Percentiles rank a stretch among this genome's conserved stretches.
These are phyloP conservation scores for Colletotrichum sp. DNA, from an alignment of 2,329 filamentous ascomycete species.

Conservation along the genomic window DNA sequence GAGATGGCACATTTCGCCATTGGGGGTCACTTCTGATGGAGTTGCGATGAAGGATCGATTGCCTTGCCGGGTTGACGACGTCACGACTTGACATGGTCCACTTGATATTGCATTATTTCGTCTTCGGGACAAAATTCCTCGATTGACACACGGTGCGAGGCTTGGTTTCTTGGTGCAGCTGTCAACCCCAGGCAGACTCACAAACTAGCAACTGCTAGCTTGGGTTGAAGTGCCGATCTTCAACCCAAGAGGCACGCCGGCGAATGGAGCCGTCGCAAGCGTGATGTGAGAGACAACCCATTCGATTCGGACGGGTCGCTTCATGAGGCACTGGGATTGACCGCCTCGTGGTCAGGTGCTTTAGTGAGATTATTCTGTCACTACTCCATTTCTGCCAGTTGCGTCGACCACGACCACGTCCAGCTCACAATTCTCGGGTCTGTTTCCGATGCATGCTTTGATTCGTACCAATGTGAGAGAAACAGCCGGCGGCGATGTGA, in stretches of 20 bases:
- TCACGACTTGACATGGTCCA: background rate
- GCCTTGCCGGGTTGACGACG: background rate
- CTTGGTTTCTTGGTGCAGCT: background rate
- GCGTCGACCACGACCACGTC: background rate
- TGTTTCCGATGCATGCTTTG: background rate
- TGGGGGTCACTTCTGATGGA: background rate
- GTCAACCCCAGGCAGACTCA: background rate
- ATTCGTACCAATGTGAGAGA: background rate
- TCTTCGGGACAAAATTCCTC: background rate
- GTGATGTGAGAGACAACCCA: background rate
- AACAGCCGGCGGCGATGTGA: background rate
- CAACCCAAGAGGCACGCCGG: background rate
- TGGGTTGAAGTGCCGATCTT: background rate
- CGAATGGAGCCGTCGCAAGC: background rate
- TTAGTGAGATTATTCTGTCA: background rate
- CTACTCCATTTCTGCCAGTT: background rate
- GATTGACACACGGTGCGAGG: background rate
- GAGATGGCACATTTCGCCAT: background rate
- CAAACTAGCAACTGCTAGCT: background rate
- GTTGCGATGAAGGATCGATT: background rate
- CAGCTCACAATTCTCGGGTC: background rate
- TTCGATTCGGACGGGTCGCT: background rate
- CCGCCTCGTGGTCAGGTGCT: background rate
- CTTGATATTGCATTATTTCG: background rate
- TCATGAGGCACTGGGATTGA: background rate